A percentile compares a stretch with the other conserved stretches of the same genome.
phyloP scores from a whole-genome alignment of 2,329 filamentous ascomycete species.

The Epicoccum nigrum region DNA sequence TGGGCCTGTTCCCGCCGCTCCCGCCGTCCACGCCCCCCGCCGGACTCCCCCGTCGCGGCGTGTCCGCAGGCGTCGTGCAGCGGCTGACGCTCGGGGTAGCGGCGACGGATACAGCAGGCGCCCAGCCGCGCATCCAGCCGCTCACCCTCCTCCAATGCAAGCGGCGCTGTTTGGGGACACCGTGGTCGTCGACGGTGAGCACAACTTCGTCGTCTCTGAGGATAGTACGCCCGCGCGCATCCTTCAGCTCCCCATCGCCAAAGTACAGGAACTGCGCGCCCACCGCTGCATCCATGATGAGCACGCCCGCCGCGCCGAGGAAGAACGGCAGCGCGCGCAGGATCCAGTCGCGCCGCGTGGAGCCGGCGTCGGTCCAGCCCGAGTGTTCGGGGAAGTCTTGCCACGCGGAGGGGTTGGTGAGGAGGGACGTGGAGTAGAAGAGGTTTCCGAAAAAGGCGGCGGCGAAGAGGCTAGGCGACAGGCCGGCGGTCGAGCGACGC shows the following conservation, averaged over 20 bases:
- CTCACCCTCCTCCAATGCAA: constrained; percentile 64
- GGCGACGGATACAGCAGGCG: constrained; percentile 57
- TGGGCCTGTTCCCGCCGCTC: background rate
- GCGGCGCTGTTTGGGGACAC: constrained; percentile 37
- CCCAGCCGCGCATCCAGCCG: constrained; percentile 72
- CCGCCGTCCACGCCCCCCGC: constrained; percentile 2
- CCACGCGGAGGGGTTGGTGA: constrained; percentile 70
- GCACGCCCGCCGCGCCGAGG: constrained; percentile 68
- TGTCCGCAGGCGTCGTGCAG: constrained; percentile 34
- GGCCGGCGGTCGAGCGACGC: constrained; percentile 67
- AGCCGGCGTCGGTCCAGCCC: constrained; percentile 65
- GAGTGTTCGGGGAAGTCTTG: constrained; percentile 58
- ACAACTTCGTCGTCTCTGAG: constrained; percentile 54
- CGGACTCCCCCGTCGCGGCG: background rate
- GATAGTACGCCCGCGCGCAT: constrained; percentile 21
- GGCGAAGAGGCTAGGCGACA: constrained; percentile 67
- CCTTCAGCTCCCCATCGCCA: constrained; percentile 49
- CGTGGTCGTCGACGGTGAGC: constrained; percentile 48
- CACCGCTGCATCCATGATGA: constrained; percentile 66
- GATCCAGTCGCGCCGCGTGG: constrained; percentile 62
- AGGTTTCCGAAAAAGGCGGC: constrained; percentile 72
- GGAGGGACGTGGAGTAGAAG: constrained; percentile 68
- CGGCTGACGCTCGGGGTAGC: constrained; percentile 42
- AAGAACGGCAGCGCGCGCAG: constrained; percentile 67
- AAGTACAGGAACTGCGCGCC: constrained; percentile 68